Base-by-base conservation (phyloP, 2,329 filamentous ascomycete genomes). In the Pyrenochaeta sp. region DNA sequence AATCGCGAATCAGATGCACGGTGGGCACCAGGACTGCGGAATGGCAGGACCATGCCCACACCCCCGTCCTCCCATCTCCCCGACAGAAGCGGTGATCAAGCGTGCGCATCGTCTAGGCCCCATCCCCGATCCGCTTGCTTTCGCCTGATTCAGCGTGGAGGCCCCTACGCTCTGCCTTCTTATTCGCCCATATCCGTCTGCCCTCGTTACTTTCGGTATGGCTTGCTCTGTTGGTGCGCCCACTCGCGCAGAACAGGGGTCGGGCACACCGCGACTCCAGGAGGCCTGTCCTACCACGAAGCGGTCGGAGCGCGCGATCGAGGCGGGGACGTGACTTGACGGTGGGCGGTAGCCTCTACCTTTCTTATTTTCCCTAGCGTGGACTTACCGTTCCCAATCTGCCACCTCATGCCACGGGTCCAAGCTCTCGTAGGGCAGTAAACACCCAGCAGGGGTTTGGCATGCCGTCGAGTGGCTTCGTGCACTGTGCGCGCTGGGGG, bases 331-430 rank as follows among this genome's bases (percentile, higher is more conserved):
- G 64, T 66, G 61, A 63, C 62, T 56, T 61, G 45, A 69, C 66
- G 68, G 67, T 67, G 54, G 66, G 53, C 71, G 67, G 67, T 71
- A 68, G 54, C 63, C 57, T 68, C 62, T 55, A 59, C 59, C 64
- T 68, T 71, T 72, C 73, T 65, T 73, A 70, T 67, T 69, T 74
- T 75, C 74, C 72, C 72, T 77, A 77, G 75, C 73, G 72, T 60
- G 47, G 34, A 66, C 70, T 73, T 66, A 72, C 72, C 72, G 71
- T 72, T 67, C 68, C 61, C 51, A 68, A 68, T 67, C 69, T 66
- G 66, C 72, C 70, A 72, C 70, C 67, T 65, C 69, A 70, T 72
- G 68, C 72, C 63, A 73, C 66, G 62, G 65, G 56, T 55, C 68
- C 69, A 67, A 65, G 65, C 66, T 66, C 61, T 56, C 65, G 66